Percentiles rank a stretch among this genome's conserved stretches.
Evolutionary conservation across 805 yeast species (phyloP).

Genomic region (Jamesozyma spencerorum): DNA sequence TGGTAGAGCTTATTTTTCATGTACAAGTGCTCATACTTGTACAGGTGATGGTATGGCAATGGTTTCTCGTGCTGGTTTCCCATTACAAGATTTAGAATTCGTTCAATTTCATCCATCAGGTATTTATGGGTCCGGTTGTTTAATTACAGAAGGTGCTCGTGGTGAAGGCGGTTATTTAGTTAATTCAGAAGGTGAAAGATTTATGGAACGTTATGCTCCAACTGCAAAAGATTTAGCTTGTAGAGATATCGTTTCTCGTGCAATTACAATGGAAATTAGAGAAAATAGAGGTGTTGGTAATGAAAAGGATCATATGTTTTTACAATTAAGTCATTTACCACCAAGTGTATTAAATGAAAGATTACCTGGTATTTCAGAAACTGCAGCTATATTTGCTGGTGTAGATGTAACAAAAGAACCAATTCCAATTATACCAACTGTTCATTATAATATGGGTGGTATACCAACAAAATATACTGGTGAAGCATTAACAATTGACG

Average conservation of each 20-base stretch:
- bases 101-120: constrained; percentile 99
- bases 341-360: constrained; percentile 86
- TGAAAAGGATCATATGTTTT: constrained; percentile 85
- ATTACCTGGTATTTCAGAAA: constrained; percentile 97
- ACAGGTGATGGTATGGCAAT: constrained; percentile 98
- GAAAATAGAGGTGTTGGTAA: constrained; percentile 99
- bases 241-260: constrained; percentile 96
- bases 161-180: constrained; percentile 99
- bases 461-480: constrained; percentile 97
- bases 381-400: constrained; percentile 97
- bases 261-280: constrained; percentile 96
- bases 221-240: constrained; percentile 97
- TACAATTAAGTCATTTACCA: constrained; percentile 91
- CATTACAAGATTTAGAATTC: constrained; percentile 93
- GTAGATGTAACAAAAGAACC: constrained; percentile 99
- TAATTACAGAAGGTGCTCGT: constrained; percentile 98
- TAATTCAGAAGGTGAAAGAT: constrained; percentile 97
- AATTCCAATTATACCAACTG: constrained; percentile 95
- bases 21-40: constrained; percentile 99
- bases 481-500: constrained; percentile 79
- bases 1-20: constrained; percentile 96
- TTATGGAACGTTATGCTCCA: constrained; percentile 99
- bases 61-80: constrained; percentile 98
- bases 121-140: constrained; percentile 97
- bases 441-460: constrained; percentile 99